phyloP scores from a whole-genome alignment of 495 filamentous ascomycete genomes.

The Aspergillus bertholletiae region DNA sequence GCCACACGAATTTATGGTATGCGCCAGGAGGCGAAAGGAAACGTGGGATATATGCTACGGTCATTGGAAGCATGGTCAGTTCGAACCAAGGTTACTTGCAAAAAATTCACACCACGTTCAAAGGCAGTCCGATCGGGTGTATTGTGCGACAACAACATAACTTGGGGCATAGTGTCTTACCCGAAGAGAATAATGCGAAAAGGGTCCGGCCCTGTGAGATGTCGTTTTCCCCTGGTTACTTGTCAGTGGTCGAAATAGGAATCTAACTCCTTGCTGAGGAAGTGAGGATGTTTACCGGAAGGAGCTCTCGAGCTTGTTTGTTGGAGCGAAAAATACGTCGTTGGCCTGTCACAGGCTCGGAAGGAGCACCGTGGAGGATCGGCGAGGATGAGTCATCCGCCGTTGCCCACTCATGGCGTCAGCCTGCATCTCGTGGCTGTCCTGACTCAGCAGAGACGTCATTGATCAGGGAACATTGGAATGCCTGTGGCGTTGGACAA shows the following conservation, averaged over 20 bases:
- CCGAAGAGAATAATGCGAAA: not conserved
- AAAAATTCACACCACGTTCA: not conserved
- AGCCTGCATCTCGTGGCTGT: constrained; percentile 1
- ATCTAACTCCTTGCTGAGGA: constrained; percentile 8
- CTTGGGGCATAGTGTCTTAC: no score
- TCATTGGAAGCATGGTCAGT: constrained; percentile 2
- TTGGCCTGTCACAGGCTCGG: constrained; percentile 29
- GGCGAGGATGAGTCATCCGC: constrained; percentile 1
- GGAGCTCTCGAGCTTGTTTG: constrained; percentile 15
- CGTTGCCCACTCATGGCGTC: constrained; percentile 1
- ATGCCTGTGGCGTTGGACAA: no score
- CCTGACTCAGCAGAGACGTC: not conserved
- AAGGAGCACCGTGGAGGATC: constrained; percentile 31
- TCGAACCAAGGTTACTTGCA: not conserved
- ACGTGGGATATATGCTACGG: constrained; percentile 1
- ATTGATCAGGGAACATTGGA: no score
- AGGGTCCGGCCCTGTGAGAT: not conserved
- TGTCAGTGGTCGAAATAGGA: not conserved
- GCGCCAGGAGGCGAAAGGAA: not conserved
- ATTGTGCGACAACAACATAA: not conserved
- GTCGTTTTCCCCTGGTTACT: not conserved
- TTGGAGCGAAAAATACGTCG: constrained; percentile 15
- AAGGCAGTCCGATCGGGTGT: not conserved
- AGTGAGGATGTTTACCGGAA: not conserved
- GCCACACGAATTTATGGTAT: not conserved